Base-by-base conservation (phyloP, 2,329 filamentous ascomycete genomes). In the Orbilia blumenaviensis region DNA sequence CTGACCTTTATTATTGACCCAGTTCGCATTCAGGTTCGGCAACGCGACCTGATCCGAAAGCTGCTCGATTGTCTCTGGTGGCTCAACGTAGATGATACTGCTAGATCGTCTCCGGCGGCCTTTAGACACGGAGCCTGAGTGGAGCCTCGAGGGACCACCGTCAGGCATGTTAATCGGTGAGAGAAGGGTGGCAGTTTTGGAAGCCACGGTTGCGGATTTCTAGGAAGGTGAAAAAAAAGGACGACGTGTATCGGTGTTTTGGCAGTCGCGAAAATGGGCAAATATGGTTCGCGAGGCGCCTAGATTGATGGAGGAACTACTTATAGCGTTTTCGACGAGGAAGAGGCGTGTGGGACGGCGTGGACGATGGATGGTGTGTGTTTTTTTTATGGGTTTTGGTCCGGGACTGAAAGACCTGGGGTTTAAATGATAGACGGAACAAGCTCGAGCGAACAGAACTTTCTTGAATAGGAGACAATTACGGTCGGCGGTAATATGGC, bases 1-100 rank as follows among this genome's bases (percentile, higher is more conserved):
- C 88, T 85, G 85, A 98, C 95, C 95, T 89, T 99, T 99, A 81
- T 94, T 92, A 84, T 98, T 98, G 80, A 97, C 96, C 95, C 95
- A 99, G 85, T 97, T 92, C 80, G 95, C 93, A 84, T 99, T 99
- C 82, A 97, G 85, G 82, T 99, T 99, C 62, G 95, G 95, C 80
- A 97, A 87, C 38, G 92, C 92, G 69, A 93, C 92, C 86, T 98
- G 95, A 84, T 99, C 95, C 82, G 92, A 97, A 84, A 96, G 92
- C 85, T 97, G 95, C 86, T 99, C 95, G 82, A 97, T 89, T 68
- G 94, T 96, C 87, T 99, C 95, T 77, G 91, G 90, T 66, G 95
- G 95, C 84, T 99, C 95, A 82, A 96, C 94, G 84, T 98, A 98
- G 85, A 99, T 93, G 85, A 99, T 90, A 85, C 94, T 98, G 86